Evolutionary conservation across 768 basidiomycete genomes (phyloP), one percentile per base, ranked within the genome.

Genomic region (Arthromyces matolae): DNA sequence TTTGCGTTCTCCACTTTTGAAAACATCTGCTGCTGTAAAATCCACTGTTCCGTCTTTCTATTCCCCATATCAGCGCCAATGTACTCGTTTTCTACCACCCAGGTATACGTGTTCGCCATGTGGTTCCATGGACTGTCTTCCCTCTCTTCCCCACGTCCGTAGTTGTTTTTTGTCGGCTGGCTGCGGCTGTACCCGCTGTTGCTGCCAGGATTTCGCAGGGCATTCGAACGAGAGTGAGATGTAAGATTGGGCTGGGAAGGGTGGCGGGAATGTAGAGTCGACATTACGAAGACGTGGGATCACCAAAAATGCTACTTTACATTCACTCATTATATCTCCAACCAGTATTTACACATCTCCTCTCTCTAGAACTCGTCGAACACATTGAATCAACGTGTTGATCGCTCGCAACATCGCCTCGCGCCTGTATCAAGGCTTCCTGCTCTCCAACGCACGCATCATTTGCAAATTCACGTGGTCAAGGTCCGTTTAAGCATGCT

Each of bases 41-140:
- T 78, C 86, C 87, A 87, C 45, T 77, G 73, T 44, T 83, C 79
- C 25, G 80, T 81, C 55, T 73, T 78, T 58, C 70, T 70, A 52
- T 68, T 72, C 51, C 71, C 68, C 47, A 68, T 71, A 36, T 68
- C 69, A 46, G 70, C 66, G 36, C 68, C 68, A 47, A 68, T 60
- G 34, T 67, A 64, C 53, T 79, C 77, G 61, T 83, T 79, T 49
- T 82, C 76, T 41, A 72, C 69, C 6, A 77, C 77, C 72, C 76
- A 80, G 5, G 70, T 60, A 52, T 71, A 75, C 8, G 76, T 70
- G 20, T 72, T 59, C 9, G 67, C 63, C 68, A 71, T 70, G 29
- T 74, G 70, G 46, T 67, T 58, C 72, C 75, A 74, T 10, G 73
- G 65, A 31, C 38, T 47, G 19, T 59, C 59, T 6, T 54, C 41